Percentiles rank a stretch among this genome's conserved stretches.
phyloP scores from a whole-genome alignment of 257 asterid genomes.

The Lithospermum erythrorhizon region DNA sequence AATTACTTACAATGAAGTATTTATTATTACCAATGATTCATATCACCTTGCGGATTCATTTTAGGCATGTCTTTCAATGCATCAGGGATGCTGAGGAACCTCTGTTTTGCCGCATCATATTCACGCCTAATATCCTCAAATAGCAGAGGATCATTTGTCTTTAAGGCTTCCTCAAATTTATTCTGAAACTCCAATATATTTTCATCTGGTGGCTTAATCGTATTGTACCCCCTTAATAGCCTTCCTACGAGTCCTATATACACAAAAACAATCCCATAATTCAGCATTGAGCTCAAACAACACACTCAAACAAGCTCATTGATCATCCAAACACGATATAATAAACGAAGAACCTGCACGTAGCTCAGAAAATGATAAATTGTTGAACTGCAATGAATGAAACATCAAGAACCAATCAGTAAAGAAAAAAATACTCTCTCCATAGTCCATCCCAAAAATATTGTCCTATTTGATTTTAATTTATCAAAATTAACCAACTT shows the following conservation, averaged over 20 bases:
- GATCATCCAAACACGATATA: neutral
- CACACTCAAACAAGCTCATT: no score
- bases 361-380: no score
- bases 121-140: conserved; percentile 41
- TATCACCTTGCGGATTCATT: conserved; percentile 73
- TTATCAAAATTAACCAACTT: no score
- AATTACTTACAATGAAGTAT: conserved; percentile 1
- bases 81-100: conserved; percentile 60
- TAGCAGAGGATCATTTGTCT: conserved; percentile 12
- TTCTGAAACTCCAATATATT: conserved; percentile 32
- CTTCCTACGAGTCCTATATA: conserved; percentile 29
- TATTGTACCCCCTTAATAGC: conserved; percentile 24
- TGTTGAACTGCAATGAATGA: no score
- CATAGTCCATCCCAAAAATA: no score
- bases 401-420: no score
- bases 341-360: no score
- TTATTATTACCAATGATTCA: no score
- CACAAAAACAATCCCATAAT: conserved; percentile 9
- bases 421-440: no score
- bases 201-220: conserved; percentile 27
- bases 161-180: conserved; percentile 17
- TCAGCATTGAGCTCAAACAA: conserved; percentile 4
- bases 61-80: conserved; percentile 60
- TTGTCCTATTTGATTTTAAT: no score
- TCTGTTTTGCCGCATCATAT: conserved; percentile 54